A percentile compares a stretch with the other conserved stretches of the same genome.
Conservation (phyloP, 148 eudicot genomes). For the Rhododendron molle region DNA sequence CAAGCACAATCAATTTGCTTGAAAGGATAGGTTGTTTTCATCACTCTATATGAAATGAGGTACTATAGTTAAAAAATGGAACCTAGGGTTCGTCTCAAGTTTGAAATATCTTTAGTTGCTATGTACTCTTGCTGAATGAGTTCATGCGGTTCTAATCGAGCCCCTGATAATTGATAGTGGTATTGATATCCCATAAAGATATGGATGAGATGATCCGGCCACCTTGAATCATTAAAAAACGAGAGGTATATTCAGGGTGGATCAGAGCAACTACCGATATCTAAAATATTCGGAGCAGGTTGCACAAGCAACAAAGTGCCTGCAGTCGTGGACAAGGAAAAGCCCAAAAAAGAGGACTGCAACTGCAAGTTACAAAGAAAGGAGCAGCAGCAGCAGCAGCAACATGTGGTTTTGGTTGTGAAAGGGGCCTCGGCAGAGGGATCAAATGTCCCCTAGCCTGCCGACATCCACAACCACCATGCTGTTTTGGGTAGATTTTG, state of each 20-base stretch:
- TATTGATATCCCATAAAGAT: neutral
- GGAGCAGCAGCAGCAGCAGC: neutral
- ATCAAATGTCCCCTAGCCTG: neutral
- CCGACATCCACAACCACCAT: neutral
- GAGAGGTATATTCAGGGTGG: neutral
- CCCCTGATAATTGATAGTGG: neutral
- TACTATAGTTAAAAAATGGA: neutral
- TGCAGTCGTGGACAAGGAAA: neutral
- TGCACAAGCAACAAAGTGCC: neutral
- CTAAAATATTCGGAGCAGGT: neutral
- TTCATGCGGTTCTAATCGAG: neutral
- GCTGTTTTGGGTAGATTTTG: neutral
- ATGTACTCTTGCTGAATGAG: too few relatives aligned
- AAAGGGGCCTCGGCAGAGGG: neutral
- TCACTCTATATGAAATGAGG: neutral
- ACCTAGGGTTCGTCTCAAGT: too few relatives aligned
- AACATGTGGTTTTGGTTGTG: neutral
- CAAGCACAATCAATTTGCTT: neutral
- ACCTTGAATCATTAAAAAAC: neutral
- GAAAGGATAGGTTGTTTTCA: neutral
- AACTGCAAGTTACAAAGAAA: neutral
- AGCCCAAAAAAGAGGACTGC: neutral
- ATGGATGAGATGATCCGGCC: neutral
- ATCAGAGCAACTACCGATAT: neutral
- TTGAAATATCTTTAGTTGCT: neutral